Base-by-base conservation (phyloP, 1,284 basidiomycete genomes). In the Cutaneotrichosporon cyanovorans region DNA sequence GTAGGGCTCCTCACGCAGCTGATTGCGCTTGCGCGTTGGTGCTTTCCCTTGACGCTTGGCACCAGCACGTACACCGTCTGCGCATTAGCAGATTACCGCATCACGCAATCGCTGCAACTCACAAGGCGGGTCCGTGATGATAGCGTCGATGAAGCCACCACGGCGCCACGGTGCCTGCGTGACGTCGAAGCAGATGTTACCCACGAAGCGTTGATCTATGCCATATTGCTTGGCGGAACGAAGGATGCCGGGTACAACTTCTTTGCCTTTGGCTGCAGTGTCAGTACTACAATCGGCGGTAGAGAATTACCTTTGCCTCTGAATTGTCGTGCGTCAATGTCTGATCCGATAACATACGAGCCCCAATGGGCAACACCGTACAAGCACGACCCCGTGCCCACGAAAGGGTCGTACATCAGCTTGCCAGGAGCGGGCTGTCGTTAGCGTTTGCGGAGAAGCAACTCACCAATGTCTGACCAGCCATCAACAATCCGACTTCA, bases 241-340 rank as follows among this genome's bases (percentile, higher is more conserved):
- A 39, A 84, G 67, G 50, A 97, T 81, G 0, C 89, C 89, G 0
- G 87, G 76, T 9, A 50, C 45, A 1, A 65, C 73, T 38, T 53
- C 58, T 45, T 65, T 63, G 19, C 61, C 63, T 46, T 62, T 63
- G 37, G 76, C 79, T 74, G 46, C 15, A 1, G 18, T n/a, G 38
- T 50, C 44, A 50, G 49, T n/a, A 4, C 25, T 15, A 15, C 12
- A 3, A 1, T 23, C 1, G n/a, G 10, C 19, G 16, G 5, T 7
- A 18, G 7, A 6, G n/a, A 59, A 65, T 52, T 41, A 67, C 65
- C 79, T 78, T 92, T 95, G 15, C 93, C 93, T 50, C 90, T 77
- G 84, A 98, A 93, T 66, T 96, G 92, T 40, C 93, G 77, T 1
- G 91, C 93, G 61, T 99, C 95, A 43, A 99, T 97, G 68, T 99